Conservation (phyloP, 495 filamentous ascomycete genomes). For the Xylona heveae region DNA sequence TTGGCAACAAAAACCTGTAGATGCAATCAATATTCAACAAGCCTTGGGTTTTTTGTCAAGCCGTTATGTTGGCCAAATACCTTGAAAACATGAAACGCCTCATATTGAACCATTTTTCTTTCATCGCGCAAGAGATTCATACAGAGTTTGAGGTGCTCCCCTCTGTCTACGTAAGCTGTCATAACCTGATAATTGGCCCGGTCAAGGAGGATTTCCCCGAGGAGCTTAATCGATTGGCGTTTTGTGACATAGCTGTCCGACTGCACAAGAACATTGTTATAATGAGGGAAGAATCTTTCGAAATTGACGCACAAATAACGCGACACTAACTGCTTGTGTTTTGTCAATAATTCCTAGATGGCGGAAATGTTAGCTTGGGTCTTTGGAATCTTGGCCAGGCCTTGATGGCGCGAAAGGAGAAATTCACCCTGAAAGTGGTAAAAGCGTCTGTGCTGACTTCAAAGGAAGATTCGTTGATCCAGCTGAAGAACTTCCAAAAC, state of each 20-base stretch:
- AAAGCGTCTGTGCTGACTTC: constrained; percentile 96
- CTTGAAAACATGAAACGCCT: constrained; percentile 99
- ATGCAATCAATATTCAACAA: background rate
- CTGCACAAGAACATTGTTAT: constrained; percentile 72
- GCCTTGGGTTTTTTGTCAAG: background rate
- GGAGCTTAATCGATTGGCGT: constrained; percentile 88
- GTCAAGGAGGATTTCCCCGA: constrained; percentile 87
- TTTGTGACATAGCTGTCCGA: constrained; percentile 96
- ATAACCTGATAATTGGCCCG: constrained; percentile 94
- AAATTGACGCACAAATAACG: constrained; percentile 75
- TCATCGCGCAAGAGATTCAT: constrained; percentile 94
- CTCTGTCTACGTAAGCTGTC: constrained; percentile 87
- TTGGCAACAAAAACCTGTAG: constrained; percentile 86
- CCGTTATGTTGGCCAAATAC: constrained; percentile 18
- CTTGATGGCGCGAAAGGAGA: background rate
- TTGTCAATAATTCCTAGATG: constrained; percentile 69
- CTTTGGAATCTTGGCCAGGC: background rate
- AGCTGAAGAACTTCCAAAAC: constrained; percentile 96
- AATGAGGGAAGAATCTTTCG: constrained; percentile 71
- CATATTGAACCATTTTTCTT: constrained; percentile 96
- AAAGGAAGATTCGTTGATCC: constrained; percentile 87
- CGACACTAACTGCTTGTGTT: constrained; percentile 75
- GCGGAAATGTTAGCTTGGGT: constrained; percentile 1
- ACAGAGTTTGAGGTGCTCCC: constrained; percentile 87
- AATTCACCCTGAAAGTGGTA: constrained; percentile 73